Evolutionary conservation across 305 asterid species (phyloP).

Genomic region (Fraxinus ornus): DNA sequence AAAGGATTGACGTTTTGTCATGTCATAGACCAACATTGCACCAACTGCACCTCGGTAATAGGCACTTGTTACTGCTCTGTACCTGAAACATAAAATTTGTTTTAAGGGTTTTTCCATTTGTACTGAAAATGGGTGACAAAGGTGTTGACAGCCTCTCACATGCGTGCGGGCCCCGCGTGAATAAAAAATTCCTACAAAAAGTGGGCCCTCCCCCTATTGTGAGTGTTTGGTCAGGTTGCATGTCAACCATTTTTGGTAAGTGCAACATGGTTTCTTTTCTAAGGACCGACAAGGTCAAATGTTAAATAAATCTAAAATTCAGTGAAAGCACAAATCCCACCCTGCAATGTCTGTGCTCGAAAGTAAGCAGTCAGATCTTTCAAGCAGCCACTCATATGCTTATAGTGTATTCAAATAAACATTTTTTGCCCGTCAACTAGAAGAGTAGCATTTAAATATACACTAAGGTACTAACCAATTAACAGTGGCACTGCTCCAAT

Average conservation of each 20-base stretch:
- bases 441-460: neutral
- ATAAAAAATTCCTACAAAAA: too few species aligned
- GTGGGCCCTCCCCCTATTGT: too few species aligned
- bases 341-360: neutral
- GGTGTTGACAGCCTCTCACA: too few species aligned
- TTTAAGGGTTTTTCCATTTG: too few species aligned
- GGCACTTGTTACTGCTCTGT: slow-evolving; percentile 41
- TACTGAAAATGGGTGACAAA: too few species aligned
- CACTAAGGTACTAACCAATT: neutral
- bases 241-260: too few species aligned
- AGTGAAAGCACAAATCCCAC: neutral
- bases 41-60: slow-evolving; percentile 46
- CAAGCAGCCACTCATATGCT: neutral
- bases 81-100: slow-evolving; percentile 19
- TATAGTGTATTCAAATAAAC: neutral
- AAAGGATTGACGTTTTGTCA: slow-evolving; percentile 40
- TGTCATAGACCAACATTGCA: slow-evolving; percentile 42
- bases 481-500: neutral
- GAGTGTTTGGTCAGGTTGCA: too few species aligned
- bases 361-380: neutral
- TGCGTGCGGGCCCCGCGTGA: too few species aligned
- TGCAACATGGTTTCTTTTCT: neutral
- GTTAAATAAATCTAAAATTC: neutral
- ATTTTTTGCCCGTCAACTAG: neutral
- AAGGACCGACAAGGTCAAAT: neutral